Percentiles rank a stretch among this genome's conserved stretches.
These are phyloP conservation scores for Glarea lozoyensis DNA, from an alignment of 495 filamentous ascomycete species.

Conservation along the genomic window DNA sequence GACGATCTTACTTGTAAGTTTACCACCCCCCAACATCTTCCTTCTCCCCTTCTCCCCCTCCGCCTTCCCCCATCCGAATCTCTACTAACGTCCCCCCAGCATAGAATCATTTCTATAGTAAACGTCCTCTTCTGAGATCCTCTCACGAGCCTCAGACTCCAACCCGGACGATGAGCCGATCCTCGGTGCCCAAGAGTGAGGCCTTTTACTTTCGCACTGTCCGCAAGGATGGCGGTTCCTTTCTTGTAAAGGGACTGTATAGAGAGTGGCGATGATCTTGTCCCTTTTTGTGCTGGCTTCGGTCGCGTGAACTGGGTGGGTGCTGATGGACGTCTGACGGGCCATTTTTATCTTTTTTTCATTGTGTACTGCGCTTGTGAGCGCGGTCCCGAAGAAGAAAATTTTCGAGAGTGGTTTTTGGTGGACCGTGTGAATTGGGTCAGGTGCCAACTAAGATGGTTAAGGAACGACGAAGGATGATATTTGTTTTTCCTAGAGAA, in stretches of 20 bases:
- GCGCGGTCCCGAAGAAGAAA: conserved; percentile 20
- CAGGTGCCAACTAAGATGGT: too few relatives aligned
- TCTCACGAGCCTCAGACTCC: conserved; percentile 59
- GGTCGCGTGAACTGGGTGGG: conserved; percentile 56
- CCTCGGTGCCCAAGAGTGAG: conserved; percentile 67
- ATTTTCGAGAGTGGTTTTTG: too few relatives aligned
- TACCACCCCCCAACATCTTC: conserved; percentile 6
- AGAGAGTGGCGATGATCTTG: conserved; percentile 70
- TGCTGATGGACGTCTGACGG: conserved; percentile 65
- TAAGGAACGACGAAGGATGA: too few relatives aligned
- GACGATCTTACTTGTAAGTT: conserved; percentile 21
- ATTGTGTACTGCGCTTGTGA: conserved; percentile 16
- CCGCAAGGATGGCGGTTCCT: conserved; percentile 30
- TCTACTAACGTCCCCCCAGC: conserved; percentile 3
- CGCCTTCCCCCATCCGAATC: not conserved
- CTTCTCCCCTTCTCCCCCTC: not conserved
- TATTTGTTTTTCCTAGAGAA: too few relatives aligned
- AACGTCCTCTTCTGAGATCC: conserved; percentile 39
- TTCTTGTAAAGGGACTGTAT: conserved; percentile 29
- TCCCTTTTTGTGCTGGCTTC: conserved; percentile 54
- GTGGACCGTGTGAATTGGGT: too few relatives aligned
- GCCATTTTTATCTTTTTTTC: conserved; percentile 30
- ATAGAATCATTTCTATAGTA: conserved; percentile 47
- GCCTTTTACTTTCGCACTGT: conserved; percentile 48
- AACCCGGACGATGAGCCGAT: conserved; percentile 68